These are phyloP conservation scores for Coemansia sp. DNA, from an alignment of 192 early-diverging fungal species.

Conservation along the genomic window DNA sequence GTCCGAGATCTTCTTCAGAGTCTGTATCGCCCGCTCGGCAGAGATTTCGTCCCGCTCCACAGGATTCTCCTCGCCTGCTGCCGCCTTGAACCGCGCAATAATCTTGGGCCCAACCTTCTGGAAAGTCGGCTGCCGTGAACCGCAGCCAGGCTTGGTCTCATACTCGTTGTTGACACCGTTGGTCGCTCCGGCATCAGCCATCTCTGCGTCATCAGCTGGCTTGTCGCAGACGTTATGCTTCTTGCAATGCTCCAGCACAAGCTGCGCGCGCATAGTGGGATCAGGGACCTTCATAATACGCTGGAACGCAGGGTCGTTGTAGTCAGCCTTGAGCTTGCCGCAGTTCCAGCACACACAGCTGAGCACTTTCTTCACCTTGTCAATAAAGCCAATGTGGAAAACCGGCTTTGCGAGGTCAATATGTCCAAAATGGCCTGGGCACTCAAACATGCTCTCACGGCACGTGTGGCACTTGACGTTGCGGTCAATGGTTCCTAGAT, in stretches of 20 bases:
- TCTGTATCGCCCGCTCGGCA: constrained; percentile 73
- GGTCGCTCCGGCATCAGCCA: constrained; percentile 6
- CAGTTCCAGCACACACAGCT: constrained; percentile 96
- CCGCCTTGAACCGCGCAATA: constrained; percentile 39
- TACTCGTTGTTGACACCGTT: background rate
- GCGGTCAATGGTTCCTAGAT: constrained; percentile 96
- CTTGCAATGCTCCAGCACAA: constrained; percentile 88
- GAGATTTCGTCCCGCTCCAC: constrained; percentile 66
- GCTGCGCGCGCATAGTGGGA: constrained; percentile 72
- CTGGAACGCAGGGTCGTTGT: constrained; percentile 67
- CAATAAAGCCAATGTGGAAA: constrained; percentile 90
- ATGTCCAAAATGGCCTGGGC: constrained; percentile 97
- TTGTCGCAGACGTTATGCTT: constrained; percentile 77
- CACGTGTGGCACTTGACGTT: constrained; percentile 98
- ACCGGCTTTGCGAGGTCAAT: constrained; percentile 96
- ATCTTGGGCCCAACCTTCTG: constrained; percentile 78
- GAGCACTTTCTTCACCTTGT: constrained; percentile 93
- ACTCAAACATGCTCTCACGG: constrained; percentile 90
- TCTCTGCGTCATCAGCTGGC: constrained; percentile 60
- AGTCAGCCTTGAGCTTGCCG: constrained; percentile 88
- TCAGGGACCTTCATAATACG: constrained; percentile 64
- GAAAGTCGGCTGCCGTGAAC: constrained; percentile 76
- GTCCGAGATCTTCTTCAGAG: constrained; percentile 84
- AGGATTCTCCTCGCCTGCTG: constrained; percentile 27
- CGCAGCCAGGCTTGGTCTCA: constrained; percentile 73